Evolutionary conservation across 1,284 basidiomycete species (phyloP).

Genomic region (Apiotrichum brassicae): DNA sequence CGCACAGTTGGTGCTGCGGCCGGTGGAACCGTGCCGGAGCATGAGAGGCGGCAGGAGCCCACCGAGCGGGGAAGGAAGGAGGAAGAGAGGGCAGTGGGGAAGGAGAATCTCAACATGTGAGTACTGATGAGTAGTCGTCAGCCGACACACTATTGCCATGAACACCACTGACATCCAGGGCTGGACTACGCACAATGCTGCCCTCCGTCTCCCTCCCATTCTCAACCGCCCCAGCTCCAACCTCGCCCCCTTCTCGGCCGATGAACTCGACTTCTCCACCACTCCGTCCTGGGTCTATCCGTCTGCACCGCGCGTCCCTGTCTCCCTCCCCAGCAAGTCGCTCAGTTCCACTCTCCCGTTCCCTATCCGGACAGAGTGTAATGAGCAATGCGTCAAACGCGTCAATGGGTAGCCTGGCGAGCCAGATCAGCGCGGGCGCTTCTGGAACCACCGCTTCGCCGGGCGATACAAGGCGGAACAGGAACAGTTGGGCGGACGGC

Average conservation of each 20-base stretch:
- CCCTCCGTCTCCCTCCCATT: constrained; percentile 1
- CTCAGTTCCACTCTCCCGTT: not conserved
- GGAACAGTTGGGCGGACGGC: not conserved
- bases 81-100: not conserved
- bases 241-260: no score
- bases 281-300: not conserved
- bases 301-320: not conserved
- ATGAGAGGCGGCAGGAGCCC: not conserved
- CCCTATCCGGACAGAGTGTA: not conserved
- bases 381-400: not conserved
- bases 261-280: not conserved
- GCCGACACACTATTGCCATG: not conserved
- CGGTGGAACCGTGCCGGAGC: constrained; percentile 30
- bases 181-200: constrained; percentile 1
- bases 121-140: not conserved
- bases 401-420: not conserved
- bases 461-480: not conserved
- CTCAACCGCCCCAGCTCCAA: not conserved
- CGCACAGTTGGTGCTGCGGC: constrained; percentile 39
- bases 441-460: not conserved
- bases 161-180: not conserved
- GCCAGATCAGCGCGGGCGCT: not conserved
- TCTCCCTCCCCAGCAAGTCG: not conserved
- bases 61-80: no score
- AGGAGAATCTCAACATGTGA: not conserved